Percentiles rank a stretch among this genome's conserved stretches.
These are phyloP conservation scores for Euphorbia lathyris DNA, from an alignment of 345 rosid species.

Conservation along the genomic window DNA sequence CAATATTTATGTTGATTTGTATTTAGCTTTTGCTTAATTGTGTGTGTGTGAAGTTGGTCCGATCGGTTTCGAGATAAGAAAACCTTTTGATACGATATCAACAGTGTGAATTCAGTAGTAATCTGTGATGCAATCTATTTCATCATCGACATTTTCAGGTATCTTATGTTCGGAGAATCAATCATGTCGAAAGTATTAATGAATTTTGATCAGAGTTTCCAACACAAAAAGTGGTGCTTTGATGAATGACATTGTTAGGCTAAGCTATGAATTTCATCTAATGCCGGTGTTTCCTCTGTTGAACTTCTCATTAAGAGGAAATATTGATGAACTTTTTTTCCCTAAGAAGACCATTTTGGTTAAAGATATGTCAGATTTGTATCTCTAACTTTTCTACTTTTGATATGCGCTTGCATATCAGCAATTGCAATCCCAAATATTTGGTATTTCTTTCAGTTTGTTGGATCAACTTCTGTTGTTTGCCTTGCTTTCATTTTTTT, in stretches of 20 bases:
- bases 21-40: too few relatives aligned
- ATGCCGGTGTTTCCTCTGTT: constrained; percentile 83
- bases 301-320: too few relatives aligned
- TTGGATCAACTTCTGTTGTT: too few relatives aligned
- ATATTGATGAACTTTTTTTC: too few relatives aligned
- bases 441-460: too few relatives aligned
- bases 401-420: too few relatives aligned
- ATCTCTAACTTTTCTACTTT: too few relatives aligned
- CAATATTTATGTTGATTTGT: too few relatives aligned
- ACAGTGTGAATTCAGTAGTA: constrained; percentile 50
- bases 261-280: constrained; percentile 79
- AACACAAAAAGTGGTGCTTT: constrained; percentile 43
- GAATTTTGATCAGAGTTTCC: constrained; percentile 63
- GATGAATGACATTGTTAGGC: constrained; percentile 53
- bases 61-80: constrained; percentile 59
- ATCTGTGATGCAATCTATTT: constrained; percentile 64
- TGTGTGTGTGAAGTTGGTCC: constrained; percentile 94
- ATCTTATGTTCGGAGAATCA: constrained; percentile 72
- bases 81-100: constrained; percentile 51
- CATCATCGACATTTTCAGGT: constrained; percentile 61
- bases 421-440: too few relatives aligned
- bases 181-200: constrained; percentile 71
- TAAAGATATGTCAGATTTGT: too few relatives aligned
- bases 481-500: too few relatives aligned
- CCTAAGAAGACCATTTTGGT: too few relatives aligned